Conservation (phyloP, 192 early-diverging fungal genomes). For the Umbelopsis ramanniana region DNA sequence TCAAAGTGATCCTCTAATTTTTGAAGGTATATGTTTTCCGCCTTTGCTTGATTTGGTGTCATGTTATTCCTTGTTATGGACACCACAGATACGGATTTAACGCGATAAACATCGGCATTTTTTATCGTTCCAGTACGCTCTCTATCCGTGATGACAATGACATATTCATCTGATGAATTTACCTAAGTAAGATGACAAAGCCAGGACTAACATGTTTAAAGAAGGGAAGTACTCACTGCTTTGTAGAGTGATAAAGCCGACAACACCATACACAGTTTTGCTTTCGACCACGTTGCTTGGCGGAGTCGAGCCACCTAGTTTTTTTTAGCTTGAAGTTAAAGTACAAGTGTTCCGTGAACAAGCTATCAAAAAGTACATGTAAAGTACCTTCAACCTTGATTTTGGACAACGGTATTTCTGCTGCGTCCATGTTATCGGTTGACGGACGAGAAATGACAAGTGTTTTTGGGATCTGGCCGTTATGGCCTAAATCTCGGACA, state of each 20-base stretch:
- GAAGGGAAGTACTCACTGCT: neutral
- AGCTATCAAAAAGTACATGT: neutral
- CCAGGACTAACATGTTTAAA: neutral
- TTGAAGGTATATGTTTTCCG: conserved; percentile 2
- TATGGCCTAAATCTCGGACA: neutral
- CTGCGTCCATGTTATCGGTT: neutral
- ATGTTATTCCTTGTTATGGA: conserved; percentile 6
- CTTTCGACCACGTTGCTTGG: conserved; percentile 6
- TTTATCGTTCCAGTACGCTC: conserved; percentile 61
- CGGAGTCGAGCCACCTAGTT: neutral
- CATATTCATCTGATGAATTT: conserved; percentile 39
- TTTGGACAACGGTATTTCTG: neutral
- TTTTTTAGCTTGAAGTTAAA: neutral
- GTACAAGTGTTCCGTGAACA: neutral
- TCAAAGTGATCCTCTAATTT: conserved; percentile 2
- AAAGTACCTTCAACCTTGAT: neutral
- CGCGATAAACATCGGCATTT: conserved; percentile 63
- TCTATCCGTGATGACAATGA: conserved; percentile 75
- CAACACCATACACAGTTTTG: conserved; percentile 10
- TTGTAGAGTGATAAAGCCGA: conserved; percentile 1
- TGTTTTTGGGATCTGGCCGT: neutral
- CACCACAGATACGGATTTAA: conserved; percentile 1
- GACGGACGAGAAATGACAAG: neutral
- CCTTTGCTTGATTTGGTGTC: neutral
- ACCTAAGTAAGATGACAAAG: neutral